These are phyloP conservation scores for Ceratobasidium sp. DNA, from an alignment of 1,284 basidiomycete species.

Conservation along the genomic window DNA sequence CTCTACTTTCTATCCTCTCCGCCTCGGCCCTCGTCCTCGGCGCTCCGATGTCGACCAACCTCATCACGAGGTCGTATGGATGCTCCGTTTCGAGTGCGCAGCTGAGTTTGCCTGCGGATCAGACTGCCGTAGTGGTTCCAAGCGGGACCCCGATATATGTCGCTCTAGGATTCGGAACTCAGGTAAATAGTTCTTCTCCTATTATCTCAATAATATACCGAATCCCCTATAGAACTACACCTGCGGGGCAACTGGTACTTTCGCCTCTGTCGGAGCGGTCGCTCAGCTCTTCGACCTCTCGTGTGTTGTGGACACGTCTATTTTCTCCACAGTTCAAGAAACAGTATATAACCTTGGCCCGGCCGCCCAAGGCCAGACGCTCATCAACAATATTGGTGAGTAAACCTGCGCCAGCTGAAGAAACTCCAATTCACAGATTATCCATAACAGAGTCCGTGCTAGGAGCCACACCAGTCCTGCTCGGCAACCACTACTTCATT, in stretches of 20 bases:
- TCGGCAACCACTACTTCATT: constrained; percentile 11
- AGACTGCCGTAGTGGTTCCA: neutral
- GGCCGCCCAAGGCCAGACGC: neutral
- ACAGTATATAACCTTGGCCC: neutral
- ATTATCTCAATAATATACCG: too few relatives aligned
- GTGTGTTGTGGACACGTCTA: neutral
- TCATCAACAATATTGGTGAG: neutral
- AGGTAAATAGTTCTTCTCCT: constrained; percentile 5
- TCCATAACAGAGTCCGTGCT: neutral
- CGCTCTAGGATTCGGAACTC: constrained; percentile 19
- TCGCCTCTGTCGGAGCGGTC: constrained; percentile 1
- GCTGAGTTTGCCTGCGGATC: neutral
- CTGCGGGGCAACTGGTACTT: constrained; percentile 6
- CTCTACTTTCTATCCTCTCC: constrained; percentile 5
- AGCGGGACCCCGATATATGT: neutral
- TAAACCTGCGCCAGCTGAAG: too few relatives aligned
- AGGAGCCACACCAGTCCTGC: neutral
- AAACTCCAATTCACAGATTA: neutral
- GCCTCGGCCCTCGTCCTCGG: neutral
- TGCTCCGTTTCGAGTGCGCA: constrained; percentile 3
- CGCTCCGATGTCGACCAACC: constrained; percentile 6
- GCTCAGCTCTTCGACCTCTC: constrained; percentile 10
- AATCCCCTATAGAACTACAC: neutral
- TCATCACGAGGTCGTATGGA: neutral
- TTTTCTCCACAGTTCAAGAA: neutral